Conservation (phyloP, 306 rosid species). For the Glycine latifolia region DNA sequence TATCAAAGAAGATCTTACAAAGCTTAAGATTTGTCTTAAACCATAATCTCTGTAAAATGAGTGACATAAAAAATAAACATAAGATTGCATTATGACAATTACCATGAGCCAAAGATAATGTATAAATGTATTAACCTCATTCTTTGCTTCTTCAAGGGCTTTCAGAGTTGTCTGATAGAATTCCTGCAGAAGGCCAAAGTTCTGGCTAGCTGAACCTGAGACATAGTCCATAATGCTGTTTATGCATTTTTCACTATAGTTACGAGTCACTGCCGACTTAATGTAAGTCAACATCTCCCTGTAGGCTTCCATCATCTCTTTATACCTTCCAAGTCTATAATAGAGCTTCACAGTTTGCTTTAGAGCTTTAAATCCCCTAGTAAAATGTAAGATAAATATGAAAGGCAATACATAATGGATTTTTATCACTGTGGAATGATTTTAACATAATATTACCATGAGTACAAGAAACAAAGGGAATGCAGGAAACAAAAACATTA, state of each 20-base stretch:
- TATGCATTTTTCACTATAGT: conserved; percentile 96
- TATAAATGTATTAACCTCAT: conserved; percentile 68
- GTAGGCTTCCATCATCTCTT: conserved; percentile 96
- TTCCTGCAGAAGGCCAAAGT: conserved; percentile 88
- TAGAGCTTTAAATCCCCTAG: conserved; percentile 97
- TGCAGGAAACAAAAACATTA: conserved; percentile 26
- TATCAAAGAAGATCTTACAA: conserved; percentile 97
- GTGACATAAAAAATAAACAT: conserved; percentile 29
- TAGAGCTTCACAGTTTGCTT: conserved; percentile 97
- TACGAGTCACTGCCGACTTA: conserved; percentile 94
- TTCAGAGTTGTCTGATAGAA: conserved; percentile 94
- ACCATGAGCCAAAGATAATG: conserved; percentile 22
- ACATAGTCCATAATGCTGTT: conserved; percentile 98
- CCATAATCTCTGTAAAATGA: conserved; percentile 83
- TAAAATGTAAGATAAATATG: conserved; percentile 39
- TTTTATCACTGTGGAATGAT: conserved; percentile 20
- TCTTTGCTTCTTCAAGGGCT: conserved; percentile 98
- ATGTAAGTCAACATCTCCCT: conserved; percentile 99
- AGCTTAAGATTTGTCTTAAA: conserved; percentile 98
- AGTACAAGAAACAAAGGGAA: conserved; percentile 18
- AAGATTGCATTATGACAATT: conserved; percentile 31
- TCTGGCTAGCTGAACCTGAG: conserved; percentile 98
- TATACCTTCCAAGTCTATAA: conserved; percentile 89
- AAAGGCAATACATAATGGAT: neutral
- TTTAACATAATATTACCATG: conserved; percentile 1